Evolutionary conservation across 129 eudicot species (phyloP).

Genomic region (Silybum marianum): DNA sequence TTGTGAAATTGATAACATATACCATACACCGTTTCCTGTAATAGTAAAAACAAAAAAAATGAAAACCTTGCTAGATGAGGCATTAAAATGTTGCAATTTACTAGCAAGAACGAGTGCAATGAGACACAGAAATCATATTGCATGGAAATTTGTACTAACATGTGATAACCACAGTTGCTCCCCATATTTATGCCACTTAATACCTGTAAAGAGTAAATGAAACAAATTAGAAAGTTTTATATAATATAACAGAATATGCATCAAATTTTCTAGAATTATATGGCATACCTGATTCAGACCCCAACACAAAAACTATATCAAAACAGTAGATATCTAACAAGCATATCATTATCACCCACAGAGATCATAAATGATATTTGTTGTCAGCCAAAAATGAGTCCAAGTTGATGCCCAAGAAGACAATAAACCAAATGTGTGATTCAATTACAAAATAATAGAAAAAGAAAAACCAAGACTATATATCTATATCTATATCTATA

Average conservation of each 20-base stretch:
- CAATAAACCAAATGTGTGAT: background rate
- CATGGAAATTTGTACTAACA: conserved; percentile 49
- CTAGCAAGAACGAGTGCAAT: background rate
- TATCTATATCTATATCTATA: no score
- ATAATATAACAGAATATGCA: background rate
- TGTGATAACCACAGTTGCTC: conserved; percentile 90
- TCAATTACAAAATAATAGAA: background rate
- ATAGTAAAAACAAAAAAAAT: background rate
- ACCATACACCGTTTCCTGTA: background rate
- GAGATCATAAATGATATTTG: background rate
- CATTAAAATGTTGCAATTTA: background rate
- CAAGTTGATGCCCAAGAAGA: background rate
- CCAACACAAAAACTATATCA: background rate
- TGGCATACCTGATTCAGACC: background rate
- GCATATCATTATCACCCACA: background rate
- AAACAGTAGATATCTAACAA: background rate
- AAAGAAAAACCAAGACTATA: background rate
- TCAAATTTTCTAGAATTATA: conserved; percentile 6
- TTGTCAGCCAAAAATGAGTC: background rate
- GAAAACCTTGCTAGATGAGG: background rate
- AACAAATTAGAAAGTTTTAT: conserved; percentile 10
- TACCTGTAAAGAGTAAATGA: conserved; percentile 51
- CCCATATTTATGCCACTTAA: conserved; percentile 96
- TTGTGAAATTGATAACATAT: background rate
- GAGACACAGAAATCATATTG: background rate